These are phyloP conservation scores for Populus simonii DNA, from an alignment of 345 rosid genomes.

Conservation along the genomic window DNA sequence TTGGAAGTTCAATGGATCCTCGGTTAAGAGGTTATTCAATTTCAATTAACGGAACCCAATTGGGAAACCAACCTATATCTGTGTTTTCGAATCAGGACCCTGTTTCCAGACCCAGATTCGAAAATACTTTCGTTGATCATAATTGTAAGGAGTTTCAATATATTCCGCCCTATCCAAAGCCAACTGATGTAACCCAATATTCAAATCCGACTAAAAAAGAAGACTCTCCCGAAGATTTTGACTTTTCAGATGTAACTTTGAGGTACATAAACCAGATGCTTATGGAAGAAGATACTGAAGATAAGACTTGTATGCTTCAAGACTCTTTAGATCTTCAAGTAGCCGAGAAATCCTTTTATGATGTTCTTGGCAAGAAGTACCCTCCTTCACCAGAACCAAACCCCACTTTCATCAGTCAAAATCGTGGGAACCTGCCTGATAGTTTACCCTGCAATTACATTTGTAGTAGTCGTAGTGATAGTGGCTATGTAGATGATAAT, in stretches of 20 bases:
- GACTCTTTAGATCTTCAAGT: conserved; percentile 71
- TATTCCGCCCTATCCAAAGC: conserved; percentile 22
- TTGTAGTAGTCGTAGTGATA: conserved; percentile 4
- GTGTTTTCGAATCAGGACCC: conserved; percentile 39
- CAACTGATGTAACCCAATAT: conserved; percentile 9
- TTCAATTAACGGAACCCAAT: conserved; percentile 36
- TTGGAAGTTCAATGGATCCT: conserved; percentile 46
- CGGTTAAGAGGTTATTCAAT: conserved; percentile 31
- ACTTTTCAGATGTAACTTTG: conserved; percentile 55
- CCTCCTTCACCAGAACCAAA: conserved; percentile 51
- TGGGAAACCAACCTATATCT: conserved; percentile 39
- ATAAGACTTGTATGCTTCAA: conserved; percentile 54
- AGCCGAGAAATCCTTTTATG: conserved; percentile 66
- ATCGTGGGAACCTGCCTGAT: conserved; percentile 29
- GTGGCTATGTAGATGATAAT: conserved; percentile 23
- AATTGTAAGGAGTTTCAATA: conserved; percentile 33
- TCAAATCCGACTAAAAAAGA: conserved; percentile 34
- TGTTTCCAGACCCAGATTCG: conserved; percentile 36
- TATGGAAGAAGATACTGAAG: conserved; percentile 72
- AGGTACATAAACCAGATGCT: conserved; percentile 69
- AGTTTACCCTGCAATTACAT: conserved; percentile 26
- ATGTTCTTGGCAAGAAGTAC: conserved; percentile 55
- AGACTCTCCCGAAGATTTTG: conserved; percentile 55
- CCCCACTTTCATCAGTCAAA: conserved; percentile 18
- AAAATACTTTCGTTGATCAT: conserved; percentile 22